Evolutionary conservation across 2,329 filamentous ascomycete genomes (phyloP), one percentile per base, ranked within the genome.

Genomic region (Ophiosphaerella herpotricha): DNA sequence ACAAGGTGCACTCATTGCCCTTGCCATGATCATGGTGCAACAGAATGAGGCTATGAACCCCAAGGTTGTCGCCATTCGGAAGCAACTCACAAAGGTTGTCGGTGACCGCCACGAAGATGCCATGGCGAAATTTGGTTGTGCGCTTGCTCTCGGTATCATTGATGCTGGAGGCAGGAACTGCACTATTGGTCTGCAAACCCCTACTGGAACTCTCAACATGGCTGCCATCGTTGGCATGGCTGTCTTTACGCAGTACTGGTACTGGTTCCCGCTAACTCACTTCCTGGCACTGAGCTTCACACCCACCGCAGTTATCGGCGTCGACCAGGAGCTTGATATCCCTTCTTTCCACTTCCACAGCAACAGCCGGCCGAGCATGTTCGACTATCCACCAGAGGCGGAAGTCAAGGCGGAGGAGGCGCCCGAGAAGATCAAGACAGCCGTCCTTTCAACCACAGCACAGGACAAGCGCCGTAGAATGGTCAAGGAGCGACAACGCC

Each of bases 191-290:
- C 82, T 99, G 34, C 94, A 99, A 75, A 99, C 94, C 1, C 94
- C 96, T 76, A 97, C 93, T 0, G 95, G 95, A 58, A 99, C 97
- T 72, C 85, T 99, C 60, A 97, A 99, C 80, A 97, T 99, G 92
- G 86, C 92, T 14, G 95, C 91, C 54, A 96, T 99, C 60, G 92
- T 99, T 14, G 95, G 94, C 61, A 96, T 96, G 86, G 93, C 91
- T 24, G 89, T 99, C 46, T 99, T 99, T 77, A 96, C 92, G 7
- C 94, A 99, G 74, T 99, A 99, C 80, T 99, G 94, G 94, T 99
- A 99, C 80, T 99, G 94, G 94, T 99, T 99, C 84, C 94, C 94
- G 52, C 88, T 97, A 66, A 96, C 94, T 26, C 94, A 99, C 76
- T 99, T 99, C 85, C 75, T 99, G 50, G 95, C 93, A 0, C 82